Evolutionary conservation across 225 moss, liverwort and hornwort species (phyloP), one percentile per base, ranked within the genome.

Genomic region (Bryoerythrophyllum caledonicum): DNA sequence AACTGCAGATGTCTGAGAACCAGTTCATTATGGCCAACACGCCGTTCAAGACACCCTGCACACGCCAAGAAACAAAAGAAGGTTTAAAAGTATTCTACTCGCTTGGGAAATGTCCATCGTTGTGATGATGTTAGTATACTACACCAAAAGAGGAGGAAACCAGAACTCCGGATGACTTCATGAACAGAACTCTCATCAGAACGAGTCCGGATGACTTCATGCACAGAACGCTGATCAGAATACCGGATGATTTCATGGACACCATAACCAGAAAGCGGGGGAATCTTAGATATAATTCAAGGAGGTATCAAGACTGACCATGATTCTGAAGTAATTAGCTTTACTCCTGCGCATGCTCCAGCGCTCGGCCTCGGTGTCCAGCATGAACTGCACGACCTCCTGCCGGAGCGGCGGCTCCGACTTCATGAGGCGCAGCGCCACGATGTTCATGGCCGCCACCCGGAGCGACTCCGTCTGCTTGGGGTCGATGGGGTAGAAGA

Each of bases 311-410:
- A 51, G 14, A 1, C 67, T 38, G 80, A 96, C 96, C 89, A 92
- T 88, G 54, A 96, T 96, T 66, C 96, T 82, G 60, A 82, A 94
- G 23, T 94, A 96, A 51, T 96, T 96, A 0, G 96, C 96, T 83
- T 96, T 96, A 79, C 96, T 96, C 20, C 96, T 89, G 7, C 96
- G 82, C 96, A 96, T 96, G 69, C 96, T 96, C 96, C 96, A 96
- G 2, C 94, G 84, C 80, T 91, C 89, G 3, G 96, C 88, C 68
- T 96, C 96, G 1, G 92, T 96, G 41, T 96, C 94, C 2, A 94
- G 90, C 89, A 96, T 94, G 46, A 88, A 96, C 28, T 88, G 94
- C 10, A 96, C 92, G 11, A 94, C 85, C 78, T 96, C 94, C 76
- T 94, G 94, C 4, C 96, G 51, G 52, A 96, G 74, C 0, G 96